Conservation (phyloP, 1,284 basidiomycete species). For the Fomitopsis palustris region DNA sequence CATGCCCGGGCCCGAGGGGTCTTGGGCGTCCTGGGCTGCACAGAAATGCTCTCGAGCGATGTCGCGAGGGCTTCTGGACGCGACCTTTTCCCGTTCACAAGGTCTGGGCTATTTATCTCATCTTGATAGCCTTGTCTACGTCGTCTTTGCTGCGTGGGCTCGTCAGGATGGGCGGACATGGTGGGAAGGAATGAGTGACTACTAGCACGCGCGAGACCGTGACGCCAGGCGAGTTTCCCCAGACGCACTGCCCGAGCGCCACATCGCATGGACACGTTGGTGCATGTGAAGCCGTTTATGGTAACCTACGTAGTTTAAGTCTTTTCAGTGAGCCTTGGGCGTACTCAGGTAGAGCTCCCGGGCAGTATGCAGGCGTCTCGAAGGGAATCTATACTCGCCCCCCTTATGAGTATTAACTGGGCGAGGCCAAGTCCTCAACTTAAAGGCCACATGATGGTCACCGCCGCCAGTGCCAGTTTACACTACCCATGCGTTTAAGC, state of each 20-base stretch:
- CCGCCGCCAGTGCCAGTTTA: no score
- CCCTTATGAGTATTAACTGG: no score
- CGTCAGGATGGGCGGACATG: constrained; percentile 5
- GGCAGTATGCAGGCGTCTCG: no score
- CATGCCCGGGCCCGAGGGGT: constrained; percentile 31
- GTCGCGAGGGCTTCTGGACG: constrained; percentile 29
- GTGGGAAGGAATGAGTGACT: not conserved
- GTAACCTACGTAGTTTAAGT: not conserved
- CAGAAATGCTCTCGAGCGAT: constrained; percentile 62
- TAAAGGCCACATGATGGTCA: no score
- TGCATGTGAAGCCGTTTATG: not conserved
- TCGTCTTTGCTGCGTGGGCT: constrained; percentile 2
- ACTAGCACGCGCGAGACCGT: not conserved
- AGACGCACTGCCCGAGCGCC: not conserved
- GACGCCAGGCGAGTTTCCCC: not conserved
- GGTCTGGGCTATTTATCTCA: not conserved
- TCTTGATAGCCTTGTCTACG: constrained; percentile 5
- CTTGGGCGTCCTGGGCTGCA: constrained; percentile 60
- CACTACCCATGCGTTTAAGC: no score
- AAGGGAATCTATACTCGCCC: no score
- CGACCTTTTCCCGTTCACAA: constrained; percentile 12
- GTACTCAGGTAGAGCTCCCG: no score
- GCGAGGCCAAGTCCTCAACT: no score
- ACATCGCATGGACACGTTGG: not conserved
- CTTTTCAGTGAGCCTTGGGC: no score